Base-by-base conservation (phyloP, 1,284 basidiomycete species). In the Trichosporon sp. region DNA sequence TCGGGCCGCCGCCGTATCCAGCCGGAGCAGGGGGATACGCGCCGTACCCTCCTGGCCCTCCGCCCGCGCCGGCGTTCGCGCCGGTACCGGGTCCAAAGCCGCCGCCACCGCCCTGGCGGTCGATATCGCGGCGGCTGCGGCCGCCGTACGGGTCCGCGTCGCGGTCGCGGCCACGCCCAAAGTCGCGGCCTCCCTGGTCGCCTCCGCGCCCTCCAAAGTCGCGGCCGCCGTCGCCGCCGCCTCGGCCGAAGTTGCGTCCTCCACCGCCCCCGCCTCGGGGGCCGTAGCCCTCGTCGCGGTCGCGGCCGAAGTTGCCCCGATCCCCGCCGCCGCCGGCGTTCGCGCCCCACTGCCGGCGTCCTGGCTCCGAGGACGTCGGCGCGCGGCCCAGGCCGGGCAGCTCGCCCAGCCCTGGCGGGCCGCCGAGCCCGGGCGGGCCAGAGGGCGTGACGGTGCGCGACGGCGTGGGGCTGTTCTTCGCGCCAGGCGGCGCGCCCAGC, bases 171-270 rank as follows among this genome's bases (percentile, higher is more conserved):
- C 32, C 47, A 2, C 65, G 65, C 34, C 77, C 75, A 5, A 74
- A 69, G 38, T 74, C 74, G 42, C 75, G 69, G 32, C 75, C 68
- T 9, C 74, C 73, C 27, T 75, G 72, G 58, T 75, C 72, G 5
- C 75, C 76, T 3, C 76, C 78, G 7, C 75, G 73, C 8, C 77
- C 75, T 29, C 35, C 35, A 13, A 78, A 75, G 5, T 75, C 71
- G 23, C 79, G 79, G 0, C 79, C 77, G 35, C 78, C 76, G 27
- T 78, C 53, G 34, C 25, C 31, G 11, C 53, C 56, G 42, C 56
- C n/a, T 13, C 42, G 42, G n/a, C 58, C 66, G 42, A 63, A 58
- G 65, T 58, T 44, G 23, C 31, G 51, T 70, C 70, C 62, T 1
- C 65, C 65, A n/a, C 7, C 56, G 8, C 42, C 32, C 3, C 63